Conservation (phyloP, 441 rosid genomes). For the Adansonia rubrostipa region DNA sequence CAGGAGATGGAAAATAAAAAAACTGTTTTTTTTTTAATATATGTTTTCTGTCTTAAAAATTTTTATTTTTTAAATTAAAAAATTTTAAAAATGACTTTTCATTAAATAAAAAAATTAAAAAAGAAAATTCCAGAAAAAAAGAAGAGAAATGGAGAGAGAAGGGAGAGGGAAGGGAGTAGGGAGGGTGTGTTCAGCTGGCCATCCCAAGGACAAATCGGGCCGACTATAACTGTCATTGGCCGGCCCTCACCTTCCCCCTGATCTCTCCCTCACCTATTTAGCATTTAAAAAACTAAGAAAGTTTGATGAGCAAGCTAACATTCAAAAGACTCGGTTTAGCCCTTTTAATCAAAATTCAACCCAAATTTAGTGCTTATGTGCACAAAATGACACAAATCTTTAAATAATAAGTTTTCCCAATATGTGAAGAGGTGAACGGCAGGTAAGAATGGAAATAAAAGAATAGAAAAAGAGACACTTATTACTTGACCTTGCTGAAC, state of each 20-base stretch:
- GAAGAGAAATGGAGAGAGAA: background rate
- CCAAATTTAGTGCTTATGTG: background rate
- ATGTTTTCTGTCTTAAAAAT: too few species aligned
- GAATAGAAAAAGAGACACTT: background rate
- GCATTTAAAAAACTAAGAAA: slow-evolving; percentile 5
- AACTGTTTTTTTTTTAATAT: background rate
- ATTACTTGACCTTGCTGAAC: background rate
- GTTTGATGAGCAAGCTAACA: background rate
- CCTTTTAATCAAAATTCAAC: background rate
- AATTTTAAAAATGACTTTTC: too few species aligned
- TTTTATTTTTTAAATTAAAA: too few species aligned
- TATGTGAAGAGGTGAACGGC: background rate
- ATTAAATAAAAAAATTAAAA: background rate
- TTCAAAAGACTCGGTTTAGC: background rate
- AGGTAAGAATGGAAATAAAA: background rate
- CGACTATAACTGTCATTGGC: background rate
- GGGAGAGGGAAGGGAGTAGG: background rate
- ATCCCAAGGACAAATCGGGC: background rate
- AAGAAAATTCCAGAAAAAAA: background rate
- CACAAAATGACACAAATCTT: background rate
- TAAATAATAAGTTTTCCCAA: slow-evolving; percentile 12
- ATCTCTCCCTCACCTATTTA: background rate
- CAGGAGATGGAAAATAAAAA: background rate
- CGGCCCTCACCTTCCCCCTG: background rate
- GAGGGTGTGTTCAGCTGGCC: background rate